phyloP scores from a whole-genome alignment of 2,329 filamentous ascomycete species.

The Cladophialophora immunda region DNA sequence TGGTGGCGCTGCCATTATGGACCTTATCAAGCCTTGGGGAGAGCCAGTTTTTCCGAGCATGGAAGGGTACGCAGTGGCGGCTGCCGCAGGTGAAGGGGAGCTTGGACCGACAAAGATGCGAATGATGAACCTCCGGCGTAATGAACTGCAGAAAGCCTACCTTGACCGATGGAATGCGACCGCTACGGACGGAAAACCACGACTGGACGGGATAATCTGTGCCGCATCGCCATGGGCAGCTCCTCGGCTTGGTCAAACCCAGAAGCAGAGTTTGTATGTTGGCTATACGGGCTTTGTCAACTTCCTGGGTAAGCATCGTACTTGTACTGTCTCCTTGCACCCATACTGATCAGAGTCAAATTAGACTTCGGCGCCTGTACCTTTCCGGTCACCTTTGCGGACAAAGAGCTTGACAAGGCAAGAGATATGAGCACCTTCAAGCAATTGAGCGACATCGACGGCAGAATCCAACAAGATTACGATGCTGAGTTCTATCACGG shows the following conservation, averaged over 20 bases:
- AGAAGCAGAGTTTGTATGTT: slow-evolving; percentile 40
- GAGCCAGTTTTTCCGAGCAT: slow-evolving; percentile 43
- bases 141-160: slow-evolving; percentile 47
- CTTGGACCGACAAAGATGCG: slow-evolving; percentile 44
- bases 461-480: slow-evolving; percentile 43
- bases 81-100: slow-evolving; percentile 39
- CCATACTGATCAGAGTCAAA: slow-evolving; percentile 4
- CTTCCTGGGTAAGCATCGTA: slow-evolving; percentile 42
- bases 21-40: slow-evolving; percentile 40
- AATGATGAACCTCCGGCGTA: slow-evolving; percentile 43
- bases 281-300: slow-evolving; percentile 44
- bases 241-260: slow-evolving; percentile 44
- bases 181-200: slow-evolving; percentile 41
- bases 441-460: slow-evolving; percentile 43
- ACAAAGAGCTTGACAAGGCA: slow-evolving; percentile 36
- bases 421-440: slow-evolving; percentile 39
- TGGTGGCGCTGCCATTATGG: slow-evolving; percentile 42
- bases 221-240: slow-evolving; percentile 48
- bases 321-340: slow-evolving; percentile 26
- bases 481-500: slow-evolving; percentile 45
- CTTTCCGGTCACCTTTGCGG: slow-evolving; percentile 42
- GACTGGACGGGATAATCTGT: slow-evolving; percentile 49
- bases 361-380: slow-evolving; percentile 39
- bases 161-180: slow-evolving; percentile 49
- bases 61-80: slow-evolving; percentile 39